Evolutionary conservation across 257 asterid genomes (phyloP), one percentile per base, ranked within the genome.

Genomic region (Schizonepeta tenuifolia): DNA sequence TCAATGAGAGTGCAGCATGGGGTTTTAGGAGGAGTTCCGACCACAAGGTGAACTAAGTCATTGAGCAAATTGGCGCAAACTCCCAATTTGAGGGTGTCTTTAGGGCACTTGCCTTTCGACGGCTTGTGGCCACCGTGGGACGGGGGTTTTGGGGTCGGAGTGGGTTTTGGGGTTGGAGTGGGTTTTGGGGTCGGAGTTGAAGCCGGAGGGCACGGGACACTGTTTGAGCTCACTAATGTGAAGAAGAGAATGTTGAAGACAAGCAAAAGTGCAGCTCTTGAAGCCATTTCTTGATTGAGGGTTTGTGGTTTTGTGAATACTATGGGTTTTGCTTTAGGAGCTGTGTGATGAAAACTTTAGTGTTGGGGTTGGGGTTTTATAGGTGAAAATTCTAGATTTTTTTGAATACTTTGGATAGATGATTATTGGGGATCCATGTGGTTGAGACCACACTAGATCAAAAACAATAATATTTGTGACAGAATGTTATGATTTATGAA

Each of bases 1-100:
- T 36, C 31, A 5, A 81, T 71, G 55, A 81, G 83, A 1, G 76
- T 21, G 75, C 85, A 81, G 73, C 85, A 81, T 3, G 85, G 85
- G 24, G 71, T 71, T 7, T 75, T 78, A 4, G 85, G 83, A 17
- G 83, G 80, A 12, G 65, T 74, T 14, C 85, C 83, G 2, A 80
- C 61, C 1, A 77, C 82, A 0, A 81, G 56, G 73, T 75, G 73
- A 21, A 81, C 80, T 69, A 81, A 54, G 31, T 78, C 81, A 18
- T 75, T 75, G 11, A 81, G 72, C 50, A 81, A 28, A 17, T 81
- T 36, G 26, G 85, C 83, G 12, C 85, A 81, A 0, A 78, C 83
- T 0, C 83, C 85, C 61, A 81, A 28, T 26, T 78, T 81, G 1
- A 81, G 78, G 46, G 85, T 74, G 60, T 81, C 83, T 33, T 38